These are phyloP conservation scores for Cyclocybe cylindracea DNA, from an alignment of 768 basidiomycete species.

Conservation along the genomic window DNA sequence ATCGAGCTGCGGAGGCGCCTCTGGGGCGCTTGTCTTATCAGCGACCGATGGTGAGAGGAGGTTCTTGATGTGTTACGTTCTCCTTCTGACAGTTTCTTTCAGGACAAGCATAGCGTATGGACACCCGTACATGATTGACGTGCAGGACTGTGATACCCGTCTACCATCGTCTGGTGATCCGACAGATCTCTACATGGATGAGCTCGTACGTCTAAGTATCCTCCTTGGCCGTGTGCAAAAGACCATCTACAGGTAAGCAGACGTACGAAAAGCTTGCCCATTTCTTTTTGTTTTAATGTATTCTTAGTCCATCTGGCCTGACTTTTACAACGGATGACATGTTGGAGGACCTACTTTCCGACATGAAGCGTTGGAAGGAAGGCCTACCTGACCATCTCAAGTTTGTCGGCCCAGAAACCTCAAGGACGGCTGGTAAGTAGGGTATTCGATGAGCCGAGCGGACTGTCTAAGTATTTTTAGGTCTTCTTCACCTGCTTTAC, in stretches of 20 bases:
- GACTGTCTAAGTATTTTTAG: constrained; percentile 36
- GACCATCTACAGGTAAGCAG: constrained; percentile 80
- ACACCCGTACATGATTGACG: constrained; percentile 94
- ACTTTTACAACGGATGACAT: constrained; percentile 83
- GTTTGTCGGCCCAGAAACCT: constrained; percentile 71
- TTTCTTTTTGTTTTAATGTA: neutral
- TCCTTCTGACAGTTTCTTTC: constrained; percentile 11
- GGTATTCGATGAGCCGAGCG: neutral
- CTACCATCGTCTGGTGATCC: constrained; percentile 87
- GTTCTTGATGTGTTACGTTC: constrained; percentile 1
- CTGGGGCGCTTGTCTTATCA: constrained; percentile 94
- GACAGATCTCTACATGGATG: constrained; percentile 80
- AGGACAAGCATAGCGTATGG: constrained; percentile 91
- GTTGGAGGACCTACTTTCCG: constrained; percentile 60
- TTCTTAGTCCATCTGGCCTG: constrained; percentile 78
- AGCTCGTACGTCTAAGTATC: constrained; percentile 89
- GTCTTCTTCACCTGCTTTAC: constrained; percentile 86
- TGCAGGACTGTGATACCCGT: constrained; percentile 94
- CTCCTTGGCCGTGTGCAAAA: constrained; percentile 90
- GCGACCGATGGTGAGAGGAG: constrained; percentile 82
- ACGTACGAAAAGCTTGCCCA: neutral
- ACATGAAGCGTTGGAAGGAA: constrained; percentile 77
- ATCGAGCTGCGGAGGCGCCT: constrained; percentile 87
- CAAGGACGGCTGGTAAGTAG: constrained; percentile 65
- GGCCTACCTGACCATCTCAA: constrained; percentile 76